A percentile compares a stretch with the other conserved stretches of the same genome.
Conservation (phyloP, 179 eudicot genomes). For the Vitellaria paradoxa region DNA sequence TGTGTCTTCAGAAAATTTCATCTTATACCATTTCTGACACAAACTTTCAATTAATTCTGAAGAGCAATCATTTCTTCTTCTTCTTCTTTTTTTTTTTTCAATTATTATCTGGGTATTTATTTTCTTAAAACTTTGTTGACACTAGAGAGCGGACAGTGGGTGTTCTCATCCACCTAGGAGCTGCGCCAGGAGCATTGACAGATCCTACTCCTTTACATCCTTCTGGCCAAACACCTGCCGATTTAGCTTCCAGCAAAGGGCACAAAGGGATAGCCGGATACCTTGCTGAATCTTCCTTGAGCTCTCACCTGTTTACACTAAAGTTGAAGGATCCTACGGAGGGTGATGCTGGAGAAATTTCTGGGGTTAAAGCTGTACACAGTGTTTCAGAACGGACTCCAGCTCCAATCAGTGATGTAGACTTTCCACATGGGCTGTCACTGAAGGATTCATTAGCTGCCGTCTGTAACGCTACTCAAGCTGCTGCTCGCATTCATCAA, state of each 20-base stretch:
- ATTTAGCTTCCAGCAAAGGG: constrained; percentile 69
- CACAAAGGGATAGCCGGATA: constrained; percentile 88
- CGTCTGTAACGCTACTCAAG: constrained; percentile 86
- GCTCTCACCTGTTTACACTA: constrained; percentile 54
- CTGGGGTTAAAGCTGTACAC: constrained; percentile 36
- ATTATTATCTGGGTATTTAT: background rate
- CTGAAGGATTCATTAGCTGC: constrained; percentile 85
- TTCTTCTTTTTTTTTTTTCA: too few species aligned
- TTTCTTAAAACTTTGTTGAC: constrained; percentile 5
- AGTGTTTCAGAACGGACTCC: constrained; percentile 50
- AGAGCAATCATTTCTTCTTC: too few species aligned
- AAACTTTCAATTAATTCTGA: too few species aligned
- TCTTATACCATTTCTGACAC: too few species aligned
- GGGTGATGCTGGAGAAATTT: constrained; percentile 25
- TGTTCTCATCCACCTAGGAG: constrained; percentile 63
- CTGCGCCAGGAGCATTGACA: constrained; percentile 66
- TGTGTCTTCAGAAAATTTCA: too few species aligned
- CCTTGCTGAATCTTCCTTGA: constrained; percentile 76
- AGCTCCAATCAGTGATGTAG: constrained; percentile 46
- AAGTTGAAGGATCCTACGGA: constrained; percentile 41
- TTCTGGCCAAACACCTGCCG: constrained; percentile 70
- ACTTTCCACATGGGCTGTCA: constrained; percentile 18
- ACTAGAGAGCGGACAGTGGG: constrained; percentile 73
- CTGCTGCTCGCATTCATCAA: constrained; percentile 89
- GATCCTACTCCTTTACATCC: constrained; percentile 72